phyloP scores from a whole-genome alignment of 2,329 filamentous ascomycete species.

The Ambrosiella beaveri region DNA sequence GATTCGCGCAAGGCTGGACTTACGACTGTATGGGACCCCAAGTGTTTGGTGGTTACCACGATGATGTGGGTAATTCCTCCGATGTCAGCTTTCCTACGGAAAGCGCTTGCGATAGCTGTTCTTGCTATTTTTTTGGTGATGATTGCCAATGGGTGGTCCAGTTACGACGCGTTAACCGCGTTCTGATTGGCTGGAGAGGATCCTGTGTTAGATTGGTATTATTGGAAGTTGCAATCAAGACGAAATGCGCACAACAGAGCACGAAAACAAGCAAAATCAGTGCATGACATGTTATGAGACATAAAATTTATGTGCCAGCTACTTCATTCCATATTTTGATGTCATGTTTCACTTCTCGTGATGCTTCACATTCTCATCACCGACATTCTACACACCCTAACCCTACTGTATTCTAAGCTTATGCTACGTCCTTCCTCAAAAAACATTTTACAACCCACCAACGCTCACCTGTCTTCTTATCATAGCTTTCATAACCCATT shows the following conservation, averaged over 20 bases:
- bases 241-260: background rate
- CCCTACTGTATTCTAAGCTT: background rate
- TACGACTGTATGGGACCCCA: too few species aligned
- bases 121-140: background rate
- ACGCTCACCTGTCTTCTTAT: conserved; percentile 12
- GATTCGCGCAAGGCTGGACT: too few species aligned
- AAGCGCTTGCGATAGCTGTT: background rate
- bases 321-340: too few species aligned
- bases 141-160: background rate
- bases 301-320: too few species aligned
- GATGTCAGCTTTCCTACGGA: too few species aligned
- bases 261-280: too few species aligned
- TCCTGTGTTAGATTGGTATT: background rate
- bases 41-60: too few species aligned
- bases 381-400: background rate
- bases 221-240: background rate
- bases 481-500: conserved; percentile 14
- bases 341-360: too few species aligned
- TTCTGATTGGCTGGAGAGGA: background rate
- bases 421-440: conserved; percentile 15
- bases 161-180: conserved; percentile 9
- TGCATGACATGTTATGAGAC: too few species aligned
- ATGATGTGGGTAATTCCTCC: too few species aligned
- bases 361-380: too few species aligned
- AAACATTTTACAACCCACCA: conserved; percentile 14